phyloP scores from a whole-genome alignment of 73 alveolate species.

The Uronychia setigera region DNA sequence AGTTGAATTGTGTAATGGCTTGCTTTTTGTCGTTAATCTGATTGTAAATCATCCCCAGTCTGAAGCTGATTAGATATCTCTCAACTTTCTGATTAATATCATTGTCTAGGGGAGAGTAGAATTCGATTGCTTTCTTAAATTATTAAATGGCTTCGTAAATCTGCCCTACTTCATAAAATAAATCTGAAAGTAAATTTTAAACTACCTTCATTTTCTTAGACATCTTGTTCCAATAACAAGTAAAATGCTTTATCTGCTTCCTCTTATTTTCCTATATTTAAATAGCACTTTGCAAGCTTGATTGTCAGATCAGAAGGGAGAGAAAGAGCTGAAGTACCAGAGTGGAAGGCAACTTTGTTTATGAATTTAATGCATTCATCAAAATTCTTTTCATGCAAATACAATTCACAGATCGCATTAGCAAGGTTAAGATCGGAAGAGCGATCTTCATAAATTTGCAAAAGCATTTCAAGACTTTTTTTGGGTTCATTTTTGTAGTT shows the following conservation, averaged over 20 bases:
- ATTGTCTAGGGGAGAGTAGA: no score
- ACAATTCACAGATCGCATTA: neutral
- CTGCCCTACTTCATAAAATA: neutral
- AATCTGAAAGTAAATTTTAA: no score
- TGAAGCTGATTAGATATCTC: neutral
- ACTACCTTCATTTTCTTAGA: neutral
- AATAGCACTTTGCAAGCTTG: neutral
- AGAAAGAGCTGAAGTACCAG: neutral
- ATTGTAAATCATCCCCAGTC: neutral
- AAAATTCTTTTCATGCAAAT: neutral
- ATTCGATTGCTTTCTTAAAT: neutral
- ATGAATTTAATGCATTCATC: neutral
- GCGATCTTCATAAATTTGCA: neutral
- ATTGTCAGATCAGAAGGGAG: neutral
- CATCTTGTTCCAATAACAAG: neutral
- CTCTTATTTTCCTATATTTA: neutral
- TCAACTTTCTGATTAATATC: no score
- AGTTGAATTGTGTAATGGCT: neutral
- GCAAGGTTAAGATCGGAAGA: neutral
- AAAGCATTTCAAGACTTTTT: neutral
- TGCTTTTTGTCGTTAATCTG: neutral
- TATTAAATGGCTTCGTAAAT: neutral
- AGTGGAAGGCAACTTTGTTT: neutral
- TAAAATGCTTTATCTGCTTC: neutral
- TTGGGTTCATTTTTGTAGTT: neutral